phyloP scores from a whole-genome alignment of 352 stramenopile genomes.

The Pythium sukuiense region DNA sequence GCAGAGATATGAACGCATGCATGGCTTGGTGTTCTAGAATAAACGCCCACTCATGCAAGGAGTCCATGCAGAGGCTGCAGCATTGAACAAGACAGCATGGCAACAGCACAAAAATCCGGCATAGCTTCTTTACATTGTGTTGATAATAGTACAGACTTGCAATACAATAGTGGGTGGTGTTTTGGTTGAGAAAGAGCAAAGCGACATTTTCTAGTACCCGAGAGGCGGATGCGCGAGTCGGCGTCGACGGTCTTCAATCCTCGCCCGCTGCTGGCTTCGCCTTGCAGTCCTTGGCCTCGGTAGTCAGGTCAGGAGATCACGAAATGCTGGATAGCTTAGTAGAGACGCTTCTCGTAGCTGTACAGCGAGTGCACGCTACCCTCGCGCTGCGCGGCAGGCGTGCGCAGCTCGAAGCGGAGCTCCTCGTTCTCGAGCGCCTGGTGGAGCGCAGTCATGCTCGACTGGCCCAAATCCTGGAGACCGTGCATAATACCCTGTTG shows the following conservation, averaged over 20 bases:
- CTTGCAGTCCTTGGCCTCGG: neutral
- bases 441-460: conserved; percentile 90
- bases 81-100: conserved; percentile 17
- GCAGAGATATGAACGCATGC: conserved; percentile 1
- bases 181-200: conserved; percentile 14
- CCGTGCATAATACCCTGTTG: conserved; percentile 98
- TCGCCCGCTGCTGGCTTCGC: neutral
- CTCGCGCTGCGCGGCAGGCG: conserved; percentile 98
- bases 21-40: neutral
- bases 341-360: conserved; percentile 95
- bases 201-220: conserved; percentile 29
- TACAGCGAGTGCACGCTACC: conserved; percentile 98
- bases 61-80: neutral
- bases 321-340: conserved; percentile 36
- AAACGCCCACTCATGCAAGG: neutral
- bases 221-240: conserved; percentile 1
- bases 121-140: conserved; percentile 26
- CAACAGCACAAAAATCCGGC: conserved; percentile 28
- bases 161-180: conserved; percentile 22
- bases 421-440: conserved; percentile 72
- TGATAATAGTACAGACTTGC: conserved; percentile 14
- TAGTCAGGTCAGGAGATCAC: conserved; percentile 6
- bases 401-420: conserved; percentile 97
- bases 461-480: conserved; percentile 97
- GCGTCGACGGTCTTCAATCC: neutral